Base-by-base conservation (phyloP, 176 grass and related monocot species). In the Miscanthus lutarioriparius region DNA sequence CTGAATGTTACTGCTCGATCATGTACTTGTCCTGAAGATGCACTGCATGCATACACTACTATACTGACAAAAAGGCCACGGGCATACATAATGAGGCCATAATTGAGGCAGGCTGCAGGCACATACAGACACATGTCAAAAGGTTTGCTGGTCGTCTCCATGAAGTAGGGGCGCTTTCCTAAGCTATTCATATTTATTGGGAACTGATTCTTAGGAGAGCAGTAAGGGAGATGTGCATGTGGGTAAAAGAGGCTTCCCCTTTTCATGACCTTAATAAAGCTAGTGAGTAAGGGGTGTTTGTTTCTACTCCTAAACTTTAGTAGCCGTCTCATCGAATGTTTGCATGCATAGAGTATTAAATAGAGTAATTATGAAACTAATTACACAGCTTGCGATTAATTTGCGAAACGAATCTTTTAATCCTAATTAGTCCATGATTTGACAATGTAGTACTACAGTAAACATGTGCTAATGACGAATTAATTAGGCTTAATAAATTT, bases 241-340 rank as follows among this genome's bases (percentile, higher is more conserved):
- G 81, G 61, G 75, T 80, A 81, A 89, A 80, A 80, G 91, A 83
- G 74, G 16, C 12, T 58, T 74, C 62, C 74, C 38, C 39, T 71
- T 89, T 89, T 89, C 30, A 35, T 77, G 71, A 73, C 78, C 71
- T 76, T 76, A 85, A 89, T 76, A 85, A 89, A 85, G 71, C 15
- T 32, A 72, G 3, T 61, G 81, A 59, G n/a, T n/a, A n/a, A n/a
- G n/a, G n/a, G n/a, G n/a, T n/a, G n/a, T n/a, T n/a, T n/a, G n/a
- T n/a, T n/a, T n/a, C n/a, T n/a, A n/a, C n/a, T n/a, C n/a, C n/a
- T n/a, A n/a, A n/a, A n/a, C n/a, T n/a, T n/a, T n/a, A n/a, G n/a
- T n/a, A n/a, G n/a, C n/a, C n/a, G n/a, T n/a, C n/a, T n/a, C n/a
- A n/a, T n/a, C n/a, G n/a, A n/a, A n/a, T n/a, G n/a, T n/a, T n/a